Base-by-base conservation (phyloP, 1,139 yeast species). In the Magnusiomyces tetraspermus region DNA sequence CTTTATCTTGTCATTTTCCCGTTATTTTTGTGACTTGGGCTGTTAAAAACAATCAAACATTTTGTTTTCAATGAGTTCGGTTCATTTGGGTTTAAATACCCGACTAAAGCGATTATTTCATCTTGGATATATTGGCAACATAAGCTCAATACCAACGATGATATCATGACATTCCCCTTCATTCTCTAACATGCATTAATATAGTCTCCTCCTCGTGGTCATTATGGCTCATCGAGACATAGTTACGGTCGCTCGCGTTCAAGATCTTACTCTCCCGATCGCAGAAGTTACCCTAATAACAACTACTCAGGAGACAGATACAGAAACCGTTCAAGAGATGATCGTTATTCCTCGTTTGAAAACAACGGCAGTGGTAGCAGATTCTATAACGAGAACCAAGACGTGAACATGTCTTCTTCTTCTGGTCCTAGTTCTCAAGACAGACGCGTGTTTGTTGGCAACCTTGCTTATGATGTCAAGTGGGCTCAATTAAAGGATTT, bases 401-500 rank as follows among this genome's bases (percentile, higher is more conserved):
- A 38, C n/a, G 38, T 38, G 2, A 38, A 38, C 17, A 40, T 28
- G 43, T 22, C 40, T 17, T 40, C 38, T 10, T n/a, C 40, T 17
- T 17, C 50, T 37, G 23, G 23, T 6, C 22, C 43, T 13, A 36
- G 37, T 48, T 43, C 52, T 11, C 71, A 67, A 53, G 73, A 68
- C 53, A 65, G 71, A 42, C 66, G 76, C 4, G 75, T 73, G 48
- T 73, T 71, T 62, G 79, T 82, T 23, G 85, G 85, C 26, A 82
- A 82, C 65, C 68, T 82, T 59, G 77, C 85, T 33, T 82, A 78
- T 63, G 76, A 80, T 26, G 74, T 78, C 53, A 74, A 71, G 54
- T 80, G 85, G 85, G 78, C 75, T 59, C 75, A 79, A 46, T 72
- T 82, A 59, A 80, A 80, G 65, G 85, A 81, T 58, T 71, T 80